These are phyloP conservation scores for Quercus gilva DNA, from an alignment of 306 rosid genomes.

Conservation along the genomic window DNA sequence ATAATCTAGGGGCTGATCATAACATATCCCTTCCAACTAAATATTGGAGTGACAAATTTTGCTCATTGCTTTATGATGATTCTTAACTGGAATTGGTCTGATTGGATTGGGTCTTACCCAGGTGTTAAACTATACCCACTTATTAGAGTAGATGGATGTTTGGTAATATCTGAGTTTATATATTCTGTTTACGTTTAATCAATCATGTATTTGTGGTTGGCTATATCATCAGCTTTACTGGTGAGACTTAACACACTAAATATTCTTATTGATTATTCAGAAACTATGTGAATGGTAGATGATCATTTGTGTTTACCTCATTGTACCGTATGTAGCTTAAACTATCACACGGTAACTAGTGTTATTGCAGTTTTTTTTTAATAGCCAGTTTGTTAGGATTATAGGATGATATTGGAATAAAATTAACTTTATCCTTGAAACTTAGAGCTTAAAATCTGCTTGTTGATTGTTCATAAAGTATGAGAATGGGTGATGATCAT, in stretches of 20 bases:
- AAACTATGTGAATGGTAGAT: neutral
- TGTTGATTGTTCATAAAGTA: neutral
- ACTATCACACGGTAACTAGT: neutral
- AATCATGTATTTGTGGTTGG: neutral
- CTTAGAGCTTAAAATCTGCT: neutral
- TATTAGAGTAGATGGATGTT: neutral
- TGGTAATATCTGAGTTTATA: neutral
- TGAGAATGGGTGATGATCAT: neutral
- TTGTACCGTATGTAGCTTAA: neutral
- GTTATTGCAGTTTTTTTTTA: neutral
- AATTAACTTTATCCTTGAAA: neutral
- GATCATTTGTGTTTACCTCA: neutral
- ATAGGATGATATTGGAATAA: neutral
- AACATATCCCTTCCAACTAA: no score
- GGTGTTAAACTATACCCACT: no score
- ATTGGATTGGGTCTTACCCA: no score
- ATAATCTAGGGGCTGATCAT: no score
- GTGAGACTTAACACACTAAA: neutral
- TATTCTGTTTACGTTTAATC: neutral
- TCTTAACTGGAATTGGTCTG: constrained; percentile 1
- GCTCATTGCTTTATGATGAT: neutral
- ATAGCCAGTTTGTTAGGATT: neutral
- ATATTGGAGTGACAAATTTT: neutral
- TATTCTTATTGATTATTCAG: neutral
- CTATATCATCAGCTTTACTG: neutral